A percentile compares a stretch with the other conserved stretches of the same genome.
Conservation (phyloP, 2,329 filamentous ascomycete species). For the Nannizzia gypsea region DNA sequence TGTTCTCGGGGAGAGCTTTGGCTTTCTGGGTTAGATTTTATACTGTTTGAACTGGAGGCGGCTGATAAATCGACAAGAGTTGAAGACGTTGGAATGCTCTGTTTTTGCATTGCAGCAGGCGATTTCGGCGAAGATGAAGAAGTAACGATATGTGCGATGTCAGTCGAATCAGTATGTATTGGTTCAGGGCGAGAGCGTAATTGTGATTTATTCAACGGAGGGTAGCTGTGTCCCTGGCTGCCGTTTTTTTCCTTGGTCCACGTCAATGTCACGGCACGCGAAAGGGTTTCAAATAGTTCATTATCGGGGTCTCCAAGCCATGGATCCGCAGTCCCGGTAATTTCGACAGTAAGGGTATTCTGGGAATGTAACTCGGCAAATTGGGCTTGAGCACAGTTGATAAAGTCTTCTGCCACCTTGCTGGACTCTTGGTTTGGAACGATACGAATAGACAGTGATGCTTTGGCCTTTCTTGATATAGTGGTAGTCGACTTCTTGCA, state of each 20-base stretch:
- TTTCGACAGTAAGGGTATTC: constrained; percentile 67
- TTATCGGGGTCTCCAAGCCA: constrained; percentile 91
- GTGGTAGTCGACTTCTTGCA: constrained; percentile 71
- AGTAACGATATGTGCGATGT: constrained; percentile 30
- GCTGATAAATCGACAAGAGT: constrained; percentile 9
- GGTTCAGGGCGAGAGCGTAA: constrained; percentile 13
- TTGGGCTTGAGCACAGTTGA: constrained; percentile 54
- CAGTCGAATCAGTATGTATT: constrained; percentile 26
- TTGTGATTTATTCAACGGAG: constrained; percentile 18
- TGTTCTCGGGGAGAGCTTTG: not conserved
- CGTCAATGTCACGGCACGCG: constrained; percentile 69
- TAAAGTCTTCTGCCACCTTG: constrained; percentile 57
- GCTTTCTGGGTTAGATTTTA: not conserved
- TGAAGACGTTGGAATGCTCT: constrained; percentile 9
- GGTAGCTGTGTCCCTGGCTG: constrained; percentile 26
- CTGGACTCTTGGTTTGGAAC: constrained; percentile 87
- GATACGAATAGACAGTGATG: constrained; percentile 77
- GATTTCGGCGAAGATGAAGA: constrained; percentile 17
- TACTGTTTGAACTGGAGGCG: not conserved
- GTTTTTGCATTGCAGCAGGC: not conserved
- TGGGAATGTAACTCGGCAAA: constrained; percentile 66
- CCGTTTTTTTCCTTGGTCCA: constrained; percentile 48
- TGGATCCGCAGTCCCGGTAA: constrained; percentile 88
- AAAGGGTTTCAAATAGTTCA: constrained; percentile 79
- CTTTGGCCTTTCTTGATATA: constrained; percentile 79